Percentiles rank a stretch among this genome's conserved stretches.
Evolutionary conservation across 768 basidiomycete genomes (phyloP).

Genomic region (Collybia sordida): DNA sequence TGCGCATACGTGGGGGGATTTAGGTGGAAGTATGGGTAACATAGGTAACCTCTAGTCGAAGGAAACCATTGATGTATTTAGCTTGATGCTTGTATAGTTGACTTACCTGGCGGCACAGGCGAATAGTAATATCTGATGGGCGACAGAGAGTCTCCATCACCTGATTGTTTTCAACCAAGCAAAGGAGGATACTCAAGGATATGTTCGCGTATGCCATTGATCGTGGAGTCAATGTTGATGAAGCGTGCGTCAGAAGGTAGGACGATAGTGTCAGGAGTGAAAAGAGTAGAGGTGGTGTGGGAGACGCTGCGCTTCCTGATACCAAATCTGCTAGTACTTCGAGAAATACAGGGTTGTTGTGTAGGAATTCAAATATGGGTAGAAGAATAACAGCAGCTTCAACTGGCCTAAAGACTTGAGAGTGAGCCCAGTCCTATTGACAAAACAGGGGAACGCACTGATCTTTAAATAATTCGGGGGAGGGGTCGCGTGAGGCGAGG

Average conservation of each 20-base stretch:
- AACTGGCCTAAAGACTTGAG: constrained; percentile 48
- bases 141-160: constrained; percentile 47
- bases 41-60: constrained; percentile 47
- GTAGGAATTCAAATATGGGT: constrained; percentile 61
- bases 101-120: constrained; percentile 64
- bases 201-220: constrained; percentile 64
- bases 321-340: constrained; percentile 42
- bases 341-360: constrained; percentile 48
- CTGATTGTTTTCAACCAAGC: constrained; percentile 47
- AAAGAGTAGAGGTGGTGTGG: constrained; percentile 35
- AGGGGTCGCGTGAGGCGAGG: constrained; percentile 42
- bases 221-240: constrained; percentile 56
- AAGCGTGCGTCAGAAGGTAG: constrained; percentile 67
- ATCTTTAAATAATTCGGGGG: constrained; percentile 55
- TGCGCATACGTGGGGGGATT: constrained; percentile 52
- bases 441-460: constrained; percentile 37
- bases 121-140: constrained; percentile 39
- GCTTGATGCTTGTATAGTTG: background rate
- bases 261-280: constrained; percentile 59
- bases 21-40: constrained; percentile 37
- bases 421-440: background rate
- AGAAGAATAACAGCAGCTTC: constrained; percentile 59
- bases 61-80: background rate
- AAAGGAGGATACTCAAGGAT: constrained; percentile 50
- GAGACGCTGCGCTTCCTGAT: constrained; percentile 21